Percentiles rank a stretch among this genome's conserved stretches.
Evolutionary conservation across 2,329 filamentous ascomycete species (phyloP).

Genomic region (Trichoderma sp.): DNA sequence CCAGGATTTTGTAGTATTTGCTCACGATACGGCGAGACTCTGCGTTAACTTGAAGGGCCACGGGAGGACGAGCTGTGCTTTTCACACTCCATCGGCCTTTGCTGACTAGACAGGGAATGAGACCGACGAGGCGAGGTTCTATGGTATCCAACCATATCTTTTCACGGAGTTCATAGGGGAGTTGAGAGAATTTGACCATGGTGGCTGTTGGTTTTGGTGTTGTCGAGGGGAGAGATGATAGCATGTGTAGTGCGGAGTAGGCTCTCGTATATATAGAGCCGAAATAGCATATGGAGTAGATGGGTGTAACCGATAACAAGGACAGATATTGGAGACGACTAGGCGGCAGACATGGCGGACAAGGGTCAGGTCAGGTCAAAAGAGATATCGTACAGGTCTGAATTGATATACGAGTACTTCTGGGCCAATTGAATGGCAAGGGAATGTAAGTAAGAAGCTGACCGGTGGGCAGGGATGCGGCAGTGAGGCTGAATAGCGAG

Average conservation of each 20-base stretch:
- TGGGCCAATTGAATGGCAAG: background rate
- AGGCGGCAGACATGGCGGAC: background rate
- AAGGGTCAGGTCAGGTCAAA: background rate
- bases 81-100: conserved; percentile 1
- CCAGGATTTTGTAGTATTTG: background rate
- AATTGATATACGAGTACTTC: background rate
- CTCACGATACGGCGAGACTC: background rate
- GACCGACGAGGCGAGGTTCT: conserved; percentile 2
- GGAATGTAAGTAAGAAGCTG: background rate
- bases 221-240: background rate
- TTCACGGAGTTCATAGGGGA: conserved; percentile 9
- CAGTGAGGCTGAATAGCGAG: background rate
- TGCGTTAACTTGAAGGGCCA: background rate
- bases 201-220: background rate
- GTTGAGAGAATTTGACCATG: conserved; percentile 1
- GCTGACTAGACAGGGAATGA: background rate
- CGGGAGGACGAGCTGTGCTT: background rate
- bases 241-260: background rate
- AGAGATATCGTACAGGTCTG: background rate
- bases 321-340: background rate
- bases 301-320: background rate
- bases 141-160: conserved; percentile 14
- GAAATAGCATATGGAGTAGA: background rate
- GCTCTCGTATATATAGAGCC: background rate
- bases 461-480: background rate